These are phyloP conservation scores for Eucalyptus tenuipes DNA, from an alignment of 345 rosid species.

Conservation along the genomic window DNA sequence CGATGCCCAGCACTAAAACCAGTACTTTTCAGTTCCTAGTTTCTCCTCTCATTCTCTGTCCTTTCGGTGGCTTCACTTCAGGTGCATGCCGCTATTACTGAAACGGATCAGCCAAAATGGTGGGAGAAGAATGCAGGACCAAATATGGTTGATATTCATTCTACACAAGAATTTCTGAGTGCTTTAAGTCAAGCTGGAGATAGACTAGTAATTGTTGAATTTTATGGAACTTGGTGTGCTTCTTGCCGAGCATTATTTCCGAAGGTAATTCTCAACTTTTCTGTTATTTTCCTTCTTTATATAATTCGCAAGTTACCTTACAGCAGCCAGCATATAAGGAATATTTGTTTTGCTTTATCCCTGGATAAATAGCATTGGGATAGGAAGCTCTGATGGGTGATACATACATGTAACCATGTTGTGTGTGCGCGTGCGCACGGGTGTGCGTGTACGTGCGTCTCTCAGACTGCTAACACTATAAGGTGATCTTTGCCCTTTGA, in stretches of 20 bases:
- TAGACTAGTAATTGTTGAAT: constrained; percentile 84
- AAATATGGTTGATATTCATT: constrained; percentile 83
- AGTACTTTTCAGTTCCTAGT: background rate
- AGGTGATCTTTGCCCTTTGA: background rate
- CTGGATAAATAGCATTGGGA: background rate
- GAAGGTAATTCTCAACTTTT: constrained; percentile 24
- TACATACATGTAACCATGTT: background rate
- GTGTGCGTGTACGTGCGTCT: background rate
- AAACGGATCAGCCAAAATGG: constrained; percentile 82
- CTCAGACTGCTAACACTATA: background rate
- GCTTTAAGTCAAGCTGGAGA: constrained; percentile 71
- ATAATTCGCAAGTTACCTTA: background rate
- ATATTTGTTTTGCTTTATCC: background rate
- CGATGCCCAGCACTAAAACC: background rate
- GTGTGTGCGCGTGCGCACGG: background rate
- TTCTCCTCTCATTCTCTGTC: background rate
- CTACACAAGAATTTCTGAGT: constrained; percentile 67
- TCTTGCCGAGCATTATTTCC: constrained; percentile 89
- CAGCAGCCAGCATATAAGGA: background rate
- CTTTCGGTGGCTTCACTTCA: background rate
- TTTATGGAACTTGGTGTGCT: constrained; percentile 97
- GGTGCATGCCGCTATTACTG: constrained; percentile 60
- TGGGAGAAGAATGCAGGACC: constrained; percentile 88
- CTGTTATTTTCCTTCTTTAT: background rate
- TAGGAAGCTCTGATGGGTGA: background rate